Conservation (phyloP, 2,329 filamentous ascomycete genomes). For the Fusarium sp. region DNA sequence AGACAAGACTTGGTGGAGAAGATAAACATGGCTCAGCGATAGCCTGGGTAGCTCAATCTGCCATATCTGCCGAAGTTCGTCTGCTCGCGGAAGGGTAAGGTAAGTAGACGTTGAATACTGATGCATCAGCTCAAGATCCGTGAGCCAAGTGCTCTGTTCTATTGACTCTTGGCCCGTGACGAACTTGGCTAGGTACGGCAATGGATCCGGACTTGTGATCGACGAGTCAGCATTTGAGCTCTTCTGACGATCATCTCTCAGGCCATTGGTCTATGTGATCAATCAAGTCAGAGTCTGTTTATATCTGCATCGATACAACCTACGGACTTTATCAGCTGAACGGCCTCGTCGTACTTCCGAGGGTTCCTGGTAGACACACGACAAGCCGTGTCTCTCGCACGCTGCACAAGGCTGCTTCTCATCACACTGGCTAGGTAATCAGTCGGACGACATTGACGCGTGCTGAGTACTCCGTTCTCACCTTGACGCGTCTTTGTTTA, state of each 20-base stretch:
- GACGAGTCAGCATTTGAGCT: neutral
- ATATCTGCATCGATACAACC: neutral
- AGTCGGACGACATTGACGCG: neutral
- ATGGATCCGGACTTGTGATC: slow-evolving; percentile 21
- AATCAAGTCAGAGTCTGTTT: neutral
- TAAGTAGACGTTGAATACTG: slow-evolving; percentile 45
- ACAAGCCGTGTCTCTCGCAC: slow-evolving; percentile 47
- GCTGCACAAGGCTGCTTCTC: slow-evolving; percentile 49
- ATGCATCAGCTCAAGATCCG: slow-evolving; percentile 49
- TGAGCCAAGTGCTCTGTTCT: slow-evolving; percentile 41
- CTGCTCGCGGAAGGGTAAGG: slow-evolving; percentile 43
- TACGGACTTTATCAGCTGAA: neutral
- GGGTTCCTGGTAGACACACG: slow-evolving; percentile 43
- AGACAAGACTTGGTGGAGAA: slow-evolving; percentile 46
- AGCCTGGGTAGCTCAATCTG: slow-evolving; percentile 41
- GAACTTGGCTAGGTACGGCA: slow-evolving; percentile 37
- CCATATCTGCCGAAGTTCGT: slow-evolving; percentile 42
- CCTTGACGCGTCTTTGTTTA: slow-evolving; percentile 49
- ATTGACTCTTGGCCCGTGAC: slow-evolving; percentile 21
- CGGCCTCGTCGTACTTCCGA: slow-evolving; percentile 2
- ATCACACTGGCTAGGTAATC: slow-evolving; percentile 47
- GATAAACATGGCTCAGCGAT: slow-evolving; percentile 39
- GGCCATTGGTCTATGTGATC: neutral
- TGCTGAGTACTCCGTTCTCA: slow-evolving; percentile 5
- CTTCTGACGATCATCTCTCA: neutral